Conservation (phyloP, 2,329 filamentous ascomycete genomes). For the Escovopsis sp. region DNA sequence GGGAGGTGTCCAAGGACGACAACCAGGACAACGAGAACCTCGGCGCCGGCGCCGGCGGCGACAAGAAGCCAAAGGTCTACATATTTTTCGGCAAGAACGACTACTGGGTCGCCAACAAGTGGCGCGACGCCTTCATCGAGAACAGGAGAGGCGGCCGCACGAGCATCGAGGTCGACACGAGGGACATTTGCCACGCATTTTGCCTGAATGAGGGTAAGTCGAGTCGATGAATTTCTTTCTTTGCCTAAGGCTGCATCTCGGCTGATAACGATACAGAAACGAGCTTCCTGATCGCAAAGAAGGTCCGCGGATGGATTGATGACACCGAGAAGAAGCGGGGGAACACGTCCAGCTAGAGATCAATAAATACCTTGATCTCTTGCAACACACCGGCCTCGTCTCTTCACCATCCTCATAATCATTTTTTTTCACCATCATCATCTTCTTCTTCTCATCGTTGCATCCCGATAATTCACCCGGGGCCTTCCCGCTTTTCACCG, state of each 20-base stretch:
- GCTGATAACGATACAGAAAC: slow-evolving; percentile 10
- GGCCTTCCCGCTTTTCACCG: no score
- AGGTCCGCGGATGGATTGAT: slow-evolving; percentile 15
- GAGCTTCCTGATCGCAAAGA: slow-evolving; percentile 16
- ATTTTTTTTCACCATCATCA: no score
- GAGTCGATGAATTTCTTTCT: not conserved
- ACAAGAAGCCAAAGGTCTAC: slow-evolving; percentile 33
- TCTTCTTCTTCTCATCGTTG: no score
- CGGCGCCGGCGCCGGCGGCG: not conserved
- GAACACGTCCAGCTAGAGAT: no score
- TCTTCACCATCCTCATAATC: no score
- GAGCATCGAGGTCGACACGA: slow-evolving; percentile 39
- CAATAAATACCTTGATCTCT: no score
- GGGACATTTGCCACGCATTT: slow-evolving; percentile 44
- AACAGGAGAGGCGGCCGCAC: slow-evolving; percentile 26
- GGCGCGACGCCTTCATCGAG: slow-evolving; percentile 41
- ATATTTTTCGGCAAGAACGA: slow-evolving; percentile 46
- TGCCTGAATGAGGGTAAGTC: slow-evolving; percentile 29
- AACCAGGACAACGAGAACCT: slow-evolving; percentile 2
- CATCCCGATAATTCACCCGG: no score
- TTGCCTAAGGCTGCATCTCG: not conserved
- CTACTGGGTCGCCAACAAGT: slow-evolving; percentile 45
- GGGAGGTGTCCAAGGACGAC: slow-evolving; percentile 25
- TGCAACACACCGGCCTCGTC: no score
- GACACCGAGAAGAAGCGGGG: slow-evolving; percentile 11